Conservation (phyloP, 306 rosid genomes). For the Citrullus mucosospermus region DNA sequence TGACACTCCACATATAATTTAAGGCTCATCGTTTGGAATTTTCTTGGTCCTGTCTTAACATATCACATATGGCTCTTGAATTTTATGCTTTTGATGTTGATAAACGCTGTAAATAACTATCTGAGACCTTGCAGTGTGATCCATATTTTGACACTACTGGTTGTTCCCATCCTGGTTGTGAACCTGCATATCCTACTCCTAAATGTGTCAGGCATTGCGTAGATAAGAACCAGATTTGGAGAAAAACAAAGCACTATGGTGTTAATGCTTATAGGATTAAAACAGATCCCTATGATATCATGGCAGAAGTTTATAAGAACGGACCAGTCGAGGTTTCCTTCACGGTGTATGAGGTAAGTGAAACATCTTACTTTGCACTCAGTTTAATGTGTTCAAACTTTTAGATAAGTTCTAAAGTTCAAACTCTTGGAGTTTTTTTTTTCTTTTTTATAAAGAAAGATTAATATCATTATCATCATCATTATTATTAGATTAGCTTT, state of each 20-base stretch:
- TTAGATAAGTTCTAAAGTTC: background rate
- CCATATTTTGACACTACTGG: conserved; percentile 85
- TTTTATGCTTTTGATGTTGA: background rate
- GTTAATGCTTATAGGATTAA: conserved; percentile 45
- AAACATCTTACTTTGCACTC: background rate
- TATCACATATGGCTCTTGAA: background rate
- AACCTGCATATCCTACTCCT: conserved; percentile 71
- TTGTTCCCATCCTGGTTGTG: conserved; percentile 98
- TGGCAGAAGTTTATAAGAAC: conserved; percentile 80
- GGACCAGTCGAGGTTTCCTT: conserved; percentile 92
- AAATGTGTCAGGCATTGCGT: conserved; percentile 64
- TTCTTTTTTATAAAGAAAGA: too few species aligned
- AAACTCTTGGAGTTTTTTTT: too few species aligned
- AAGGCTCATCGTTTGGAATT: background rate
- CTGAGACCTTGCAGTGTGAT: conserved; percentile 51
- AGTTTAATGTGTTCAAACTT: background rate
- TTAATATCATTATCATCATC: too few species aligned
- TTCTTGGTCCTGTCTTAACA: background rate
- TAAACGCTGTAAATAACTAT: background rate
- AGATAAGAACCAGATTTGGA: conserved; percentile 59
- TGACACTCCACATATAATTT: background rate
- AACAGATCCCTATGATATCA: conserved; percentile 54
- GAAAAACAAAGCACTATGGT: conserved; percentile 60
- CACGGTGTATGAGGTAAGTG: conserved; percentile 75
- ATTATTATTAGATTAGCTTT: too few species aligned